Evolutionary conservation across 2,329 filamentous ascomycete species (phyloP).

Genomic region (Fusarium miscanthi): DNA sequence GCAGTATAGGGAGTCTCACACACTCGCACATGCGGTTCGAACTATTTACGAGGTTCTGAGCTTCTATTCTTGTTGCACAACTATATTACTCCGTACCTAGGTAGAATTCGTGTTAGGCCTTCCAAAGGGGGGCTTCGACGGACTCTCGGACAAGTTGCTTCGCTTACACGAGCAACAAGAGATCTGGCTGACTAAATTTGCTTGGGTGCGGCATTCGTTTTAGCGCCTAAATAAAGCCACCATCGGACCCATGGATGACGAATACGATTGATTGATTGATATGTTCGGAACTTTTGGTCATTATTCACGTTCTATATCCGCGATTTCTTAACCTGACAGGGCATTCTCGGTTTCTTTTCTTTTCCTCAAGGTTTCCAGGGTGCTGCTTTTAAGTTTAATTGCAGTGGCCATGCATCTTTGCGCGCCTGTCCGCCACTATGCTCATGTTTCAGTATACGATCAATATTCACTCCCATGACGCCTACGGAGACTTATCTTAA

Average conservation of each 20-base stretch:
- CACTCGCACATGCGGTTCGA: background rate
- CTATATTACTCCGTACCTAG: background rate
- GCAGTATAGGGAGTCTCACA: constrained; percentile 2
- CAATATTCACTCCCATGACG: background rate
- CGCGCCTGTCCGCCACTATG: background rate
- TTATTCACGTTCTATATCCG: constrained; percentile 21
- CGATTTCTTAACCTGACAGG: background rate
- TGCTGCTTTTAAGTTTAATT: background rate
- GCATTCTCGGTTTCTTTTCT: background rate
- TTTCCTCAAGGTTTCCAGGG: background rate
- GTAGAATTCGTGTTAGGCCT: background rate
- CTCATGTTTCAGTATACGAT: background rate
- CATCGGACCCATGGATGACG: constrained; percentile 26
- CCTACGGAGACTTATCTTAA: background rate
- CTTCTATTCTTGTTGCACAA: constrained; percentile 15
- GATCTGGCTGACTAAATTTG: constrained; percentile 26
- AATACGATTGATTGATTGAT: constrained; percentile 24
- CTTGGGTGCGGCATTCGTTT: constrained; percentile 13
- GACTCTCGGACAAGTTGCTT: constrained; percentile 26
- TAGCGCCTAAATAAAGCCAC: constrained; percentile 32
- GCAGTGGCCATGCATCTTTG: background rate
- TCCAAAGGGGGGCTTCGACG: background rate
- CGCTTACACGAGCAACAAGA: constrained; percentile 29
- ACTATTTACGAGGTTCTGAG: constrained; percentile 1
- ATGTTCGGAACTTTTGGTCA: background rate